A percentile compares a stretch with the other conserved stretches of the same genome.
These are phyloP conservation scores for Leishmania arabica DNA, from an alignment of 208 protist genomes.

Conservation along the genomic window DNA sequence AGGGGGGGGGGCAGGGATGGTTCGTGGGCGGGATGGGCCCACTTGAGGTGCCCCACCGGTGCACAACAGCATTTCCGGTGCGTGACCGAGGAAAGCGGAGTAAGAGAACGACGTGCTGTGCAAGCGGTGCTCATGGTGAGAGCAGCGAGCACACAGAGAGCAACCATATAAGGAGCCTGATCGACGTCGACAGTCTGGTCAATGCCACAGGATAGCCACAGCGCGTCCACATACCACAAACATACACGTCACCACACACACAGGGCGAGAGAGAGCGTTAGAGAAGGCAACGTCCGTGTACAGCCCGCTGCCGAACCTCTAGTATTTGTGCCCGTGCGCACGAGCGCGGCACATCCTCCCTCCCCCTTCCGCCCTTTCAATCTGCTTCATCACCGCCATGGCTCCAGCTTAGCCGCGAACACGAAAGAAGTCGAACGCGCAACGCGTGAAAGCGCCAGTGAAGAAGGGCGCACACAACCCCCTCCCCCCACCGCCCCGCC, in stretches of 20 bases:
- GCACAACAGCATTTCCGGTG: not conserved
- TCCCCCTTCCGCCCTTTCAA: not conserved
- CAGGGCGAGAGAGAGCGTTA: not conserved
- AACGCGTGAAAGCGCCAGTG: not conserved
- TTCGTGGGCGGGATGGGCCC: not conserved
- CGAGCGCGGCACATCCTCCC: no score
- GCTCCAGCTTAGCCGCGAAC: not conserved
- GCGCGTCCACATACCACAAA: no score
- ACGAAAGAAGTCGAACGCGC: no score
- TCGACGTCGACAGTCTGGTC: not conserved
- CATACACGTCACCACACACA: not conserved
- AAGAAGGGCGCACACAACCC: no score
- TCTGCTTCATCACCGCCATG: not conserved
- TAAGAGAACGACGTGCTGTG: not conserved
- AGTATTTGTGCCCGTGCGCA: not conserved
- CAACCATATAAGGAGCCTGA: not conserved
- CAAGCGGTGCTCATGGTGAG: not conserved
- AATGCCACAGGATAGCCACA: not conserved
- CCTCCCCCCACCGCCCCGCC: no score
- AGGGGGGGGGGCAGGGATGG: not conserved
- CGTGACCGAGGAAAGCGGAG: not conserved
- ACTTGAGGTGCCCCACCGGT: not conserved
- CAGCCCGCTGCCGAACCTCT: not conserved
- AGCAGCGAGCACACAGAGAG: not conserved
- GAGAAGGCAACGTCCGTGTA: not conserved